Base-by-base conservation (phyloP, 176 grass and related monocot species). In the Olyra latifolia region DNA sequence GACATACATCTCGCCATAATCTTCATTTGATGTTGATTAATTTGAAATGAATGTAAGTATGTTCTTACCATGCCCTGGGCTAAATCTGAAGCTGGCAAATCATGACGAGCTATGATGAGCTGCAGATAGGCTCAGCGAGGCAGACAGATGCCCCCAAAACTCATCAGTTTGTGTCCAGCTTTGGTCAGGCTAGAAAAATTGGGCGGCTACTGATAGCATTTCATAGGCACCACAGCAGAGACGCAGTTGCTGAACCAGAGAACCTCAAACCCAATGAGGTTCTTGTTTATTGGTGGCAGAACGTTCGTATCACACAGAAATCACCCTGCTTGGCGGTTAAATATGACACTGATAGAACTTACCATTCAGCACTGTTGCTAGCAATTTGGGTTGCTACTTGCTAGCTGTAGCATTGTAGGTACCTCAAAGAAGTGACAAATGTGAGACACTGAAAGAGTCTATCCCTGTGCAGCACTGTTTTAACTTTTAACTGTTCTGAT, bases 351-450 rank as follows among this genome's bases (percentile, higher is more conserved):
- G 5, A 15, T 66, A 4, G 0, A 58, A 47, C 45, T 47, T 47
- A 47, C 61, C 28, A n/a, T 44, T 49, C 4, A 60, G 11, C 53
- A 42, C n/a, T 17, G 8, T 15, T 47, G 39, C 45, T 77, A 25
- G 64, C 38, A 72, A 65, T 54, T 45, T 71, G 45, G n/a, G 57
- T 83, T 66, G 32, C 35, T 71, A 71, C 53, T 82, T 62, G 48
- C 48, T 74, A 74, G 40, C 61, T 45, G 24, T 66, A 64, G 48
- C 47, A 56, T 56, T 63, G 50, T 16, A 47, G 80, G 60, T 27
- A 43, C 54, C 76, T 74, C 62, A 68, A 69, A 80, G 63, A 42
- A 80, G 46, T 76, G 71, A 84, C 87, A 66, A 82, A 80, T 68
- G 9, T 39, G 53, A 80, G 62, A 62, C 86, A 80, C 44, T 16